Percentiles rank a stretch among this genome's conserved stretches.
phyloP scores from a whole-genome alignment of 805 yeast genomes.

The Candida ulmi region DNA sequence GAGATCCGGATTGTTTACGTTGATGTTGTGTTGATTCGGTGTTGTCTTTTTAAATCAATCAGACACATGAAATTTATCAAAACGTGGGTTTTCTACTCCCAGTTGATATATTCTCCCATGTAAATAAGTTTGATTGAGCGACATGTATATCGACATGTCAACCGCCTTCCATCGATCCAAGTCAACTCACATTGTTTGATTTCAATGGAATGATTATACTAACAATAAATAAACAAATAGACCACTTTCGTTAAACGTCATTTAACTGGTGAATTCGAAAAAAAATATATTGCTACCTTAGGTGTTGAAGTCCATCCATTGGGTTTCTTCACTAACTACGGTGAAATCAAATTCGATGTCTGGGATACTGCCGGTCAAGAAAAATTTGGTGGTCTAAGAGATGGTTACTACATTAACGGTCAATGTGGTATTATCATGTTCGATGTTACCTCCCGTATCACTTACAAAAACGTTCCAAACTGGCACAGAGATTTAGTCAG shows the following conservation, averaged over 20 bases:
- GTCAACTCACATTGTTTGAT: background rate
- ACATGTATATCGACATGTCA: too few relatives aligned
- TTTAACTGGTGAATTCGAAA: slow-evolving; percentile 98
- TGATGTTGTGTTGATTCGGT: background rate
- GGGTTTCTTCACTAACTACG: slow-evolving; percentile 96
- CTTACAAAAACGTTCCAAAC: slow-evolving; percentile 99
- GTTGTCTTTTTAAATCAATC: too few relatives aligned
- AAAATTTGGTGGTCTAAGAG: slow-evolving; percentile 99
- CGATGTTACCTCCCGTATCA: slow-evolving; percentile 98
- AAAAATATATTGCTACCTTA: slow-evolving; percentile 96
- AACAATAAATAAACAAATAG: slow-evolving; percentile 28
- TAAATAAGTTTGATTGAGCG: too few relatives aligned
- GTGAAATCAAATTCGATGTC: slow-evolving; percentile 97
- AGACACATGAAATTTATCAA: too few relatives aligned
- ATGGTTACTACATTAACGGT: slow-evolving; percentile 98
- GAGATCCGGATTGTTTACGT: too few relatives aligned
- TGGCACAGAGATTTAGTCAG: slow-evolving; percentile 99
- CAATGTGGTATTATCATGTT: slow-evolving; percentile 99
- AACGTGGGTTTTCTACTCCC: too few relatives aligned
- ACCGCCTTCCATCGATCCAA: too few relatives aligned
- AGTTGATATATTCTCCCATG: too few relatives aligned
- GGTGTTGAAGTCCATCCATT: slow-evolving; percentile 99
- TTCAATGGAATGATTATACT: slow-evolving; percentile 1
- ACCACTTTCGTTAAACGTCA: slow-evolving; percentile 99
- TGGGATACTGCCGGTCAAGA: slow-evolving; percentile 99